Base-by-base conservation (phyloP, 2,329 filamentous ascomycete genomes). In the Monosporascus sp. region DNA sequence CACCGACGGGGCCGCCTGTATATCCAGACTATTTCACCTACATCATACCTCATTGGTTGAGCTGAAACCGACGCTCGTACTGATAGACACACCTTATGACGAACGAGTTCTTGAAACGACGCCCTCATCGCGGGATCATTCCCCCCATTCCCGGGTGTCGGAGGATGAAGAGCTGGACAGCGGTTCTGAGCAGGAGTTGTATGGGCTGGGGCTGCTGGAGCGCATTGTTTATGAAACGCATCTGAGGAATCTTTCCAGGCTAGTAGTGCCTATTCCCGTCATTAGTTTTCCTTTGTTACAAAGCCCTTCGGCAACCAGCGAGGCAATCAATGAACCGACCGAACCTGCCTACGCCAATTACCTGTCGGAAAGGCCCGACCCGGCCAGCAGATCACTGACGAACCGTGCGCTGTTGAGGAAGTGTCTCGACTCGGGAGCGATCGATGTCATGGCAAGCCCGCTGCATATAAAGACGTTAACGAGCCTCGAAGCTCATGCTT, bases 401-500 rank as follows among this genome's bases (percentile, higher is more conserved):
- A 76, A 77, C 55, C 73, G 69, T 54, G 64, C 64, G 53, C 69
- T 81, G 51, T 77, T 92, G 55, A 81, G 86, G 60, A 84, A 79
- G 63, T 96, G 91, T 65, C 74, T 97, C 24, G 91, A 96, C 65
- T 84, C 88, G 4, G 94, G 94, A 37, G 93, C 93, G 11, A 79
- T 88, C 31, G 93, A 97, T 70, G 89, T 96, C 48, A 78, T 97
- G 58, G 83, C 86, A 26, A 91, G 87, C 63, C 93, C 93, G 1
- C 71, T 97, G 40, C 85, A 87, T 56, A 78, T 80, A 48, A 86
- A 89, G 51, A 85, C 87, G 60, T 81, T 93, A 48, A 85, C 89
- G 55, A 85, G 86, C 31, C 77, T 96, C 49, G 86, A 89, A 56
- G 84, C 94, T 17, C 91, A 93, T 68, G 91, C 89, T 45, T 96